Conservation (phyloP, 495 filamentous ascomycete genomes). For the Penicillium manginii region DNA sequence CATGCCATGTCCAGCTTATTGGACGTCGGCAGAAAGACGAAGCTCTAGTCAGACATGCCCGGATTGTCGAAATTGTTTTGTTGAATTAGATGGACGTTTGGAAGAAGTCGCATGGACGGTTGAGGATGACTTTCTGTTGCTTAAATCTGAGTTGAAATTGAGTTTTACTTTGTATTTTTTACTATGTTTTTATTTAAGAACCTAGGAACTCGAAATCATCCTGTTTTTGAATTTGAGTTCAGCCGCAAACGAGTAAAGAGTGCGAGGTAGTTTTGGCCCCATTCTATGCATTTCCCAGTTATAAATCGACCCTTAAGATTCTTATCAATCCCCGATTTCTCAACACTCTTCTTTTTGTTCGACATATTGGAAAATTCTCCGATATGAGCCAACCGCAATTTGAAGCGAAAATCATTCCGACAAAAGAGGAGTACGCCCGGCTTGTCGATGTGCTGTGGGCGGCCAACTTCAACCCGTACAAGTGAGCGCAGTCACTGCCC, state of each 20-base stretch:
- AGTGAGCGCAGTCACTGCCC: neutral
- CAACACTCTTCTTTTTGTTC: no score
- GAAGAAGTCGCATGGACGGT: no score
- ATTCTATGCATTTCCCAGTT: neutral
- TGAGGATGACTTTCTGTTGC: no score
- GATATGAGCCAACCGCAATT: constrained; percentile 4
- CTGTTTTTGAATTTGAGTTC: neutral
- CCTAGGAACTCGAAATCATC: no score
- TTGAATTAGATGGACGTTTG: neutral
- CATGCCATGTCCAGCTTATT: constrained; percentile 36
- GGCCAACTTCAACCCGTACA: constrained; percentile 19
- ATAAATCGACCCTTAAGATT: no score
- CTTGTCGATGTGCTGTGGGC: constrained; percentile 18
- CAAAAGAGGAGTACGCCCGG: constrained; percentile 11
- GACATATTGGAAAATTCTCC: neutral
- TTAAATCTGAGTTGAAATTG: no score
- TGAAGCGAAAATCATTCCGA: constrained; percentile 5
- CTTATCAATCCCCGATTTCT: no score
- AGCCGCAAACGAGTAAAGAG: neutral
- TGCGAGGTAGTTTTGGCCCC: neutral
- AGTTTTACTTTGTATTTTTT: no score
- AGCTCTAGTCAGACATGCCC: constrained; percentile 23
- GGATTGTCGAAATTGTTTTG: constrained; percentile 20
- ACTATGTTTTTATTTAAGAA: no score
- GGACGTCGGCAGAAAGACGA: constrained; percentile 35